Percentiles rank a stretch among this genome's conserved stretches.
Conservation (phyloP, 2,329 filamentous ascomycete genomes). For the Triangularia setosa region DNA sequence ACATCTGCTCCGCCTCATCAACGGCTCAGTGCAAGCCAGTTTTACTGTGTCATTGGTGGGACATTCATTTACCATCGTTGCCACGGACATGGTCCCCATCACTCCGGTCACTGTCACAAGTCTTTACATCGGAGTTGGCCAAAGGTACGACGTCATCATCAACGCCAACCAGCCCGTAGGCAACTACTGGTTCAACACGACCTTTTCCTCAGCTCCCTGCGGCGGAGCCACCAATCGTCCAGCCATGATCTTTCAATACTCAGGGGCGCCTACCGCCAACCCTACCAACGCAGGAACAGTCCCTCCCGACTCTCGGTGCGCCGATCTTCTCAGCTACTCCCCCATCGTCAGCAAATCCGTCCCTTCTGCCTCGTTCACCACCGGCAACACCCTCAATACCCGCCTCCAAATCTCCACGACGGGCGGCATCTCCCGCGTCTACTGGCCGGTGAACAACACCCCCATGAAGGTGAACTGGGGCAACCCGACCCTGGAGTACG, state of each 20-base stretch:
- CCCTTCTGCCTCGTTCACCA: conserved; percentile 27
- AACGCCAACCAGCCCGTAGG: conserved; percentile 33
- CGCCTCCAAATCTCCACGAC: conserved; percentile 22
- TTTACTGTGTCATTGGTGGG: conserved; percentile 46
- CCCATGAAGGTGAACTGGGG: conserved; percentile 39
- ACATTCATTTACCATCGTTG: conserved; percentile 46
- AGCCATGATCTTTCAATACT: conserved; percentile 39
- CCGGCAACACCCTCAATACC: conserved; percentile 26
- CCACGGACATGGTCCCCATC: conserved; percentile 49
- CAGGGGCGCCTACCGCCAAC: conserved; percentile 29
- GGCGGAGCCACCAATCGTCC: conserved; percentile 33
- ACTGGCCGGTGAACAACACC: conserved; percentile 35
- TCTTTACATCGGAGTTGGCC: conserved; percentile 47
- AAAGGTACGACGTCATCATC: conserved; percentile 45
- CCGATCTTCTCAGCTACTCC: conserved; percentile 14
- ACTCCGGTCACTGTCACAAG: conserved; percentile 45
- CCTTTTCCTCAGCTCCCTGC: conserved; percentile 30
- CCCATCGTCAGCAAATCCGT: conserved; percentile 30
- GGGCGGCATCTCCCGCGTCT: conserved; percentile 15
- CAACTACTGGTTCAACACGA: conserved; percentile 40
- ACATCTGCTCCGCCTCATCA: conserved; percentile 45
- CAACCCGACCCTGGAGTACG: conserved; percentile 38
- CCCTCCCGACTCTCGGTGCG: conserved; percentile 22
- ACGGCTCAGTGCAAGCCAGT: conserved; percentile 45
- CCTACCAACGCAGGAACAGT: conserved; percentile 32